Percentiles rank a stretch among this genome's conserved stretches.
Evolutionary conservation across 495 filamentous ascomycete species (phyloP).

Genomic region (Neurospora sp.): DNA sequence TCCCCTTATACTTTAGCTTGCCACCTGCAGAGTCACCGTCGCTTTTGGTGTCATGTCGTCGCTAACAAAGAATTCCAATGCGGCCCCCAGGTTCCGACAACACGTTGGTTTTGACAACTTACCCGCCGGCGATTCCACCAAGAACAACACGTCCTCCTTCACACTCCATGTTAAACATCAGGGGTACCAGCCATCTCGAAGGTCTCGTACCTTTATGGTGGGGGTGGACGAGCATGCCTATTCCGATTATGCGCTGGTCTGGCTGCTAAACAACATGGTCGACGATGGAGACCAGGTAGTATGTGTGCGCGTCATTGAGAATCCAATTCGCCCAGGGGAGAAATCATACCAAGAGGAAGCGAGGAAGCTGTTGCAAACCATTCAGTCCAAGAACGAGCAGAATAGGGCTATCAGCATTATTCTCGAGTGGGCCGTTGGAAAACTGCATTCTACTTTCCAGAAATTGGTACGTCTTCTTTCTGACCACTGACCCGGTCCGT

Average conservation of each 20-base stretch:
- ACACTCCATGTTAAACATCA: conserved; percentile 83
- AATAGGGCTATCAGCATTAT: conserved; percentile 82
- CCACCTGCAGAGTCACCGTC: not conserved
- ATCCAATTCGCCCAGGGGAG: conserved; percentile 65
- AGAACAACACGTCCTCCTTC: conserved; percentile 73
- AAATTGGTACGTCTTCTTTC: conserved; percentile 57
- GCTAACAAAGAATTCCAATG: conserved; percentile 28
- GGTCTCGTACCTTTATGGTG: conserved; percentile 86
- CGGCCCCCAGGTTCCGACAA: conserved; percentile 42
- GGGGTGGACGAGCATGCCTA: conserved; percentile 93
- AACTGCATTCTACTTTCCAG: conserved; percentile 86
- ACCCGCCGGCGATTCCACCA: conserved; percentile 51
- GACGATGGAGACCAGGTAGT: conserved; percentile 97
- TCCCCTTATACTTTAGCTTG: not conserved
- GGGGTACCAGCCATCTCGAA: conserved; percentile 73
- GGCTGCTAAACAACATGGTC: conserved; percentile 88
- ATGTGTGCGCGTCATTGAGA: conserved; percentile 85
- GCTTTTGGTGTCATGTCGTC: conserved; percentile 28
- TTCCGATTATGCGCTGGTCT: conserved; percentile 89
- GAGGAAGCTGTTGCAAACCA: conserved; percentile 58
- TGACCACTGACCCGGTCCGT: not conserved
- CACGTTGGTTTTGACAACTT: conserved; percentile 93
- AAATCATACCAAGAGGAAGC: conserved; percentile 77
- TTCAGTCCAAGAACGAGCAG: conserved; percentile 75
- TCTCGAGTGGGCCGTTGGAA: conserved; percentile 84